phyloP scores from a whole-genome alignment of 306 rosid genomes.

The Prunus davidiana region DNA sequence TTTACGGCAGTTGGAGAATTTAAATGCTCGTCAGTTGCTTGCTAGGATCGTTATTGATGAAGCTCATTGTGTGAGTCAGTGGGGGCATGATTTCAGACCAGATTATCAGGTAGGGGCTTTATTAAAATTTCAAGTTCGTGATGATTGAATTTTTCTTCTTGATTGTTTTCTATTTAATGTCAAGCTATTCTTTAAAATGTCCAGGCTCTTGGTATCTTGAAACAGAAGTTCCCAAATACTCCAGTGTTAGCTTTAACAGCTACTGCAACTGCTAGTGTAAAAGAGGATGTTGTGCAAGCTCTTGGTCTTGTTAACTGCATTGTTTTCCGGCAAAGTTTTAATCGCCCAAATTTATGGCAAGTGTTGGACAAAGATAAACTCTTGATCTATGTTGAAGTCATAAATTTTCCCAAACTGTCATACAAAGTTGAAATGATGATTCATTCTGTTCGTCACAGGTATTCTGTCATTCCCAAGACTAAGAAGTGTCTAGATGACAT shows the following conservation, averaged over 20 bases:
- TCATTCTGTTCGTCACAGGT: conserved; percentile 50
- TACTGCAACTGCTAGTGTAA: conserved; percentile 98
- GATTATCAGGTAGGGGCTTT: conserved; percentile 83
- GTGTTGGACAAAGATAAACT: conserved; percentile 27
- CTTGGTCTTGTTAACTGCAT: conserved; percentile 92
- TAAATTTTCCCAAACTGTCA: conserved; percentile 1
- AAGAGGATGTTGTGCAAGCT: conserved; percentile 99
- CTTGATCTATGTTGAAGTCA: conserved; percentile 14
- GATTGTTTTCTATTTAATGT: conserved; percentile 5
- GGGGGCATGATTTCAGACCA: conserved; percentile 99
- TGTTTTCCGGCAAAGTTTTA: conserved; percentile 95
- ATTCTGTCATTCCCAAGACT: conserved; percentile 84
- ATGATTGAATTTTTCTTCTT: neutral
- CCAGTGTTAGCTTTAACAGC: conserved; percentile 98
- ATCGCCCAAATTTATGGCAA: conserved; percentile 90
- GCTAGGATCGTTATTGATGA: conserved; percentile 96
- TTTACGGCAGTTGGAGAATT: conserved; percentile 74
- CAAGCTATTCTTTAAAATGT: conserved; percentile 24
- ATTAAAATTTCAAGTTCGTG: conserved; percentile 11
- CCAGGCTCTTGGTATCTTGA: conserved; percentile 97
- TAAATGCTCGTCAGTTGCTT: conserved; percentile 81
- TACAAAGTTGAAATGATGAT: neutral
- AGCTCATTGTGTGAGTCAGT: conserved; percentile 99
- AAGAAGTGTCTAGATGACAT: conserved; percentile 90
- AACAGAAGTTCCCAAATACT: conserved; percentile 85